Conservation (phyloP, 352 stramenopile genomes). For the Pythium sukuiense region DNA sequence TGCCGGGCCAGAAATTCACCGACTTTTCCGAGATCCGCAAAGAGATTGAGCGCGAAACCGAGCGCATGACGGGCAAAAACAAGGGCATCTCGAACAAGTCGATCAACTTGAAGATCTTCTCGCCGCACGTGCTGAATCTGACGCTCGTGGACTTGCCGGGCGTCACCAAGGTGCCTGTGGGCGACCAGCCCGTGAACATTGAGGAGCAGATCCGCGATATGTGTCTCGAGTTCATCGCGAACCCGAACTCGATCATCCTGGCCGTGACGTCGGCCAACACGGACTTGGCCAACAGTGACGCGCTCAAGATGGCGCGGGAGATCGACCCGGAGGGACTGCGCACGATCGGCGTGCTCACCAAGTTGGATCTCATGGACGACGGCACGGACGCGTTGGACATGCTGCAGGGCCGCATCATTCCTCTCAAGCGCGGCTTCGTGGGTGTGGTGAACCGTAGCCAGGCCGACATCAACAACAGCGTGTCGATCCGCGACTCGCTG, state of each 20-base stretch:
- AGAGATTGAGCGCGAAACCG: conserved; percentile 98
- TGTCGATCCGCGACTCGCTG: conserved; percentile 94
- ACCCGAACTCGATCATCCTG: conserved; percentile 99
- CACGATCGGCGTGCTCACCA: conserved; percentile 99
- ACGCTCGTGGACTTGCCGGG: conserved; percentile 99
- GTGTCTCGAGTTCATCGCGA: conserved; percentile 97
- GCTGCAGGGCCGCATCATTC: conserved; percentile 96
- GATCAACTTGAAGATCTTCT: conserved; percentile 99
- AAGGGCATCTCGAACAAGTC: conserved; percentile 98
- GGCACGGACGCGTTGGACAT: conserved; percentile 98
- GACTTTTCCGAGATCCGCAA: conserved; percentile 97
- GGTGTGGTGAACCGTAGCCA: conserved; percentile 99
- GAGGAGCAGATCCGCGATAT: conserved; percentile 99
- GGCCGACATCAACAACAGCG: conserved; percentile 96
- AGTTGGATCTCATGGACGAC: conserved; percentile 99
- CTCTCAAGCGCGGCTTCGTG: conserved; percentile 97
- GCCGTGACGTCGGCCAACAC: conserved; percentile 98
- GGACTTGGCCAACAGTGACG: conserved; percentile 98
- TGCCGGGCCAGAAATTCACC: conserved; percentile 94
- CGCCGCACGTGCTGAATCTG: conserved; percentile 96
- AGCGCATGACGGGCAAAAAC: conserved; percentile 94
- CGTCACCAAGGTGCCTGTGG: conserved; percentile 97
- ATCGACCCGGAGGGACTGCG: conserved; percentile 92
- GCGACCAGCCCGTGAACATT: conserved; percentile 99
- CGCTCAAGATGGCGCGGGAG: conserved; percentile 96